Evolutionary conservation across 108 stramenopile species (phyloP).

Genomic region (Bacterosira constricta): DNA sequence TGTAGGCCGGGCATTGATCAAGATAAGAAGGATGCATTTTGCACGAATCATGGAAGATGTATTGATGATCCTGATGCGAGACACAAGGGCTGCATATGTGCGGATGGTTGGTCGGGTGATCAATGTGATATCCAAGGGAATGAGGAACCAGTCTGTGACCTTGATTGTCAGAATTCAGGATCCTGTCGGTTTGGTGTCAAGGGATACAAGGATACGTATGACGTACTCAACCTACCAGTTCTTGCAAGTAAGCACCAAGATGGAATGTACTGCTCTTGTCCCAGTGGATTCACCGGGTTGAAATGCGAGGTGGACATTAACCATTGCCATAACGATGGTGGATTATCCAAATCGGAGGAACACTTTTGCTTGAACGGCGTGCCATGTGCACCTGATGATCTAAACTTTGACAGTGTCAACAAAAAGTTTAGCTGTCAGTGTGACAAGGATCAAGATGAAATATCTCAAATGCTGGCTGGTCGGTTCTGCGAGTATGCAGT

Average conservation of each 20-base stretch:
- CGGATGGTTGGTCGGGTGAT: conserved; percentile 43
- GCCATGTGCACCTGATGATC: conserved; percentile 33
- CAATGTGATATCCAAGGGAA: conserved; percentile 35
- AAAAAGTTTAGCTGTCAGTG: conserved; percentile 37
- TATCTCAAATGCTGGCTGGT: conserved; percentile 30
- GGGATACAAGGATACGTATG: conserved; percentile 38
- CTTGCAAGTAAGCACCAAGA: conserved; percentile 17
- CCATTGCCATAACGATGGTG: conserved; percentile 40
- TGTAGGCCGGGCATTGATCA: conserved; percentile 34
- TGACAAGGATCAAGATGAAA: conserved; percentile 9
- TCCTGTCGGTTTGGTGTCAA: conserved; percentile 48
- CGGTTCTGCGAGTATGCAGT: conserved; percentile 48
- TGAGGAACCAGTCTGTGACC: conserved; percentile 32
- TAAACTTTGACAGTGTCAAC: conserved; percentile 2
- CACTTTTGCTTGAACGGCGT: conserved; percentile 61
- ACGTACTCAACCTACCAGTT: conserved; percentile 21
- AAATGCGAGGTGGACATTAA: conserved; percentile 60
- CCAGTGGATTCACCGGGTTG: conserved; percentile 57
- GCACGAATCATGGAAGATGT: conserved; percentile 32
- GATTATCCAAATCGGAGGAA: conserved; percentile 7
- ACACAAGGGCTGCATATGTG: conserved; percentile 35
- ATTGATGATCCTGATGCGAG: conserved; percentile 25
- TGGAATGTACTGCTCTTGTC: conserved; percentile 72
- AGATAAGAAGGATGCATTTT: conserved; percentile 43
- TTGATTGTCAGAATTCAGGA: conserved; percentile 37